Evolutionary conservation across 768 basidiomycete species (phyloP), one percentile per base, ranked within the genome.

Genomic region (Podaxis sp.): DNA sequence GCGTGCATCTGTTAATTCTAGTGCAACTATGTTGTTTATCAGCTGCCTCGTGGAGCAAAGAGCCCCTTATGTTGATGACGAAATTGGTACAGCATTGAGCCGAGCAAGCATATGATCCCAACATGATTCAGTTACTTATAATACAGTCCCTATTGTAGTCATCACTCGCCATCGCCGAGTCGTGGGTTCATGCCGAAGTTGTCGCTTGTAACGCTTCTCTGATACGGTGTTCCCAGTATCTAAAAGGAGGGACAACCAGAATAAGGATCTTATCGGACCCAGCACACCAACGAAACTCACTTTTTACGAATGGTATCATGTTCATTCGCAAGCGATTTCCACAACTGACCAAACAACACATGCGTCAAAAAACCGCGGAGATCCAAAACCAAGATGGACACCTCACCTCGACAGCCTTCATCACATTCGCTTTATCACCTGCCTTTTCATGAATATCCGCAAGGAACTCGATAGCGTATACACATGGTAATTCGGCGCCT

Each of bases 181-280:
- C 2, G 20, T 2, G 33, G 1, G 24, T 38, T 56, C 26, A 56
- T 13, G 36, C n/a, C 11, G 37, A 40, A 10, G 54, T 53, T 26
- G 44, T 37, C 33, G 65, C 46, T 26, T 72, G 67, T 2, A 75
- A 71, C 2, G 80, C 84, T 62, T 86, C 83, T 59, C 77, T 80
- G 66, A 87, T 85, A n/a, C 90, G 85, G 64, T 84, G 84, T 58
- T 89, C 88, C 90, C 90, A 91, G 71, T 91, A 91, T 70, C 90
- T 91, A 67, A 13, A 68, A 44, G 66, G n/a, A 52, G 63, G 40
- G 68, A 66, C 52, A 64, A 70, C 41, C 20, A 56, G 54, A 36
- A 33, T n/a, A 37, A 55, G 33, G n/a, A 8, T 17, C 10, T 7
- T 22, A 20, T 3, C n/a, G 13, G 46, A 17, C n/a, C 41, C 24